These are phyloP conservation scores for Pleurotus giganteus DNA, from an alignment of 768 basidiomycete species.

Conservation along the genomic window DNA sequence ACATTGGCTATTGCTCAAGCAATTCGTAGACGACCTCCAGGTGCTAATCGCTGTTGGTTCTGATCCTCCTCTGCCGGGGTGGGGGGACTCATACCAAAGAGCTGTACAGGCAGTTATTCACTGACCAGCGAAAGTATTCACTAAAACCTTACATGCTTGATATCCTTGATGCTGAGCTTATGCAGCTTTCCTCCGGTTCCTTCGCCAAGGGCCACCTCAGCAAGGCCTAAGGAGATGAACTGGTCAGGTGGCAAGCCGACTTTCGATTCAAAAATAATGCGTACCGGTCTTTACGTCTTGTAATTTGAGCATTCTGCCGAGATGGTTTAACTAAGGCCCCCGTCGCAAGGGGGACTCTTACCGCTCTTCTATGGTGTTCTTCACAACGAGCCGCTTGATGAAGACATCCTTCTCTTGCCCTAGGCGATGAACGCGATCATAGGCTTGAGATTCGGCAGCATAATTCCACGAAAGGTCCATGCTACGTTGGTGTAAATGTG, in stretches of 20 bases:
- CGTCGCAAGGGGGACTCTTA: constrained; percentile 24
- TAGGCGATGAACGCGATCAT: constrained; percentile 55
- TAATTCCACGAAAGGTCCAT: constrained; percentile 77
- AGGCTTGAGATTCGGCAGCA: constrained; percentile 69
- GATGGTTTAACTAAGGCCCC: neutral
- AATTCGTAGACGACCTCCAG: neutral
- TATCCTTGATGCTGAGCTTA: constrained; percentile 67
- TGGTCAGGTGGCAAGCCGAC: neutral
- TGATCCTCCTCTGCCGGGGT: constrained; percentile 8
- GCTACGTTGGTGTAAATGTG: constrained; percentile 27
- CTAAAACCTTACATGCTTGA: constrained; percentile 49
- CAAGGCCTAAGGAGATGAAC: constrained; percentile 38
- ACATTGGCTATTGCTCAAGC: neutral
- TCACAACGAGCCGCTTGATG: constrained; percentile 65
- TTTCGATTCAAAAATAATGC: constrained; percentile 11
- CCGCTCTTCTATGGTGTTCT: constrained; percentile 76
- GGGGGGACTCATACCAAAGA: constrained; percentile 33
- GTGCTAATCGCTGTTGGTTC: neutral
- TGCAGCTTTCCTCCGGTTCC: constrained; percentile 59
- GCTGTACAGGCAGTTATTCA: constrained; percentile 18
- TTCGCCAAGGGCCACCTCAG: constrained; percentile 71
- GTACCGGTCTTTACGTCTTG: constrained; percentile 64
- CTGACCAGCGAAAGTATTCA: neutral
- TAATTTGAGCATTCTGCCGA: constrained; percentile 58
- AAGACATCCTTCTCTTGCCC: constrained; percentile 68